A percentile compares a stretch with the other conserved stretches of the same genome.
These are phyloP conservation scores for Neobulgaria alba DNA, from an alignment of 2,329 filamentous ascomycete genomes.

Conservation along the genomic window DNA sequence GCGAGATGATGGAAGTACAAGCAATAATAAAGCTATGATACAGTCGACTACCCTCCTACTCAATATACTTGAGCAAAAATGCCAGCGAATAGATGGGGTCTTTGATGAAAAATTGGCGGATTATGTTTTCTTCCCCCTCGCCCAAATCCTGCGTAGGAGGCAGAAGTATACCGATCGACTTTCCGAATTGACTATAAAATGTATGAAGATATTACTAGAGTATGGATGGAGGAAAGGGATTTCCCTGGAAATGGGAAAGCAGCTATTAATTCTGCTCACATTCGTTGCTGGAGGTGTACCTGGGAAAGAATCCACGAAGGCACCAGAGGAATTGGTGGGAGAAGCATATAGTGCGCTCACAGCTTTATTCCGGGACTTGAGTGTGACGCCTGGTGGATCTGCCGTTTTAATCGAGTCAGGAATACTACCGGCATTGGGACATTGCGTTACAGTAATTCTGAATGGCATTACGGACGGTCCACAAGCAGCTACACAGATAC, in stretches of 20 bases:
- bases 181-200: conserved; percentile 69
- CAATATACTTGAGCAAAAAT: conserved; percentile 34
- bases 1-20: conserved; percentile 36
- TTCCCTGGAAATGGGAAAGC: conserved; percentile 64
- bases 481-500: conserved; percentile 60
- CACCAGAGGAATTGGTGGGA: conserved; percentile 65
- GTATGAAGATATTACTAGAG: conserved; percentile 62
- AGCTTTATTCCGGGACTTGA: conserved; percentile 53
- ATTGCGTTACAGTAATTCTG: conserved; percentile 71
- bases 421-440: conserved; percentile 70
- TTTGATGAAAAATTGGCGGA: conserved; percentile 81
- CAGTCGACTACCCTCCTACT: conserved; percentile 39
- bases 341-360: conserved; percentile 63
- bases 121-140: conserved; percentile 90
- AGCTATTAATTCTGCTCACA: conserved; percentile 76
- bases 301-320: conserved; percentile 38
- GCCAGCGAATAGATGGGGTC: conserved; percentile 37
- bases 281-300: conserved; percentile 71
- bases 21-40: conserved; percentile 36
- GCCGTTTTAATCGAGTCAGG: conserved; percentile 45
- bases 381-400: conserved; percentile 40
- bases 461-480: conserved; percentile 59
- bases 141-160: conserved; percentile 73
- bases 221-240: conserved; percentile 73
- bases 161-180: conserved; percentile 61